These are phyloP conservation scores for Zymoseptoria tritici DNA, from an alignment of 2,329 filamentous ascomycete species.

Conservation along the genomic window DNA sequence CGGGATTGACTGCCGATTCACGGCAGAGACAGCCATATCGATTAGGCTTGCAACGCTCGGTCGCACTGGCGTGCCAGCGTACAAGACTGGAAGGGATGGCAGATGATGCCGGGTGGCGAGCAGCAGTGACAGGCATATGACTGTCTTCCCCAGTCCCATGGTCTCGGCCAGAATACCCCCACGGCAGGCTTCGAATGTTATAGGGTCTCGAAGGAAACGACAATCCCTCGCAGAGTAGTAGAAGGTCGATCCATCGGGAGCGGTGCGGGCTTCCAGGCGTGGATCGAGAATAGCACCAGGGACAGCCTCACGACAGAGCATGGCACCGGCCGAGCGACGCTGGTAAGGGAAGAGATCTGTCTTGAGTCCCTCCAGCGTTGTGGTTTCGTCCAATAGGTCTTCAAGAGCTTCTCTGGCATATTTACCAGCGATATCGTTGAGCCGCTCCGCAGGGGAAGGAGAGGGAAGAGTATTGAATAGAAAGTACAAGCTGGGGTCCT, in stretches of 20 bases:
- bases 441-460: slow-evolving; percentile 48
- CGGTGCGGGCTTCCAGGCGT: slow-evolving; percentile 53
- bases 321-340: slow-evolving; percentile 67
- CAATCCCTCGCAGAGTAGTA: slow-evolving; percentile 64
- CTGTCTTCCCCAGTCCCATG: slow-evolving; percentile 76
- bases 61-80: slow-evolving; percentile 40
- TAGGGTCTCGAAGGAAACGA: slow-evolving; percentile 56
- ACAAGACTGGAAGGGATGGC: slow-evolving; percentile 57
- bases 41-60: slow-evolving; percentile 45
- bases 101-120: slow-evolving; percentile 66
- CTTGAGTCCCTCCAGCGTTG: slow-evolving; percentile 49
- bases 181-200: slow-evolving; percentile 63
- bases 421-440: slow-evolving; percentile 40
- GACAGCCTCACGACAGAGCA: slow-evolving; percentile 72
- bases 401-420: slow-evolving; percentile 49
- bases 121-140: slow-evolving; percentile 69
- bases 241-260: slow-evolving; percentile 56
- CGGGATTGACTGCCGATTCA: slow-evolving; percentile 59
- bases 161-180: slow-evolving; percentile 77
- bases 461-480: slow-evolving; percentile 69
- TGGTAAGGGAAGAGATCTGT: slow-evolving; percentile 73
- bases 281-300: slow-evolving; percentile 64
- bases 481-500: slow-evolving; percentile 51
- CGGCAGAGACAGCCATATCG: slow-evolving; percentile 65
- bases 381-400: slow-evolving; percentile 44